phyloP scores from a whole-genome alignment of 768 basidiomycete genomes.

The Trametes meyenii region DNA sequence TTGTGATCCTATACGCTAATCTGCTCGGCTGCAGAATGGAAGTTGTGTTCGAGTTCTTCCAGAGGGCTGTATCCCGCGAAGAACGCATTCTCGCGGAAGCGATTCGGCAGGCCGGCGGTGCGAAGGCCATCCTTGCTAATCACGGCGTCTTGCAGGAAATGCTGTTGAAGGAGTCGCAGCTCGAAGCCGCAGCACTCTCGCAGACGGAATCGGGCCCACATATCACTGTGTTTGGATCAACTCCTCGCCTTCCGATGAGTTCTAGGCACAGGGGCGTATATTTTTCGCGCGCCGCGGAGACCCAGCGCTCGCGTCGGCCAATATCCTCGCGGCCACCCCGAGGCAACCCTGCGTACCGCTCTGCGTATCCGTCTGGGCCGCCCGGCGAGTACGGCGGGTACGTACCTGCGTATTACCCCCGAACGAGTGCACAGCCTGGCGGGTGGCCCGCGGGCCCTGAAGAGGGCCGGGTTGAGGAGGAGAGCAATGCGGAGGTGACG shows the following conservation, averaged over 20 bases:
- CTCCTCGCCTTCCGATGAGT: no score
- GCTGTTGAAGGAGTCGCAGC: constrained; percentile 1
- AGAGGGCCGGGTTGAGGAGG: not conserved
- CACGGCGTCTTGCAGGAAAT: not conserved
- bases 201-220: not conserved
- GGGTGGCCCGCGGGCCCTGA: not conserved
- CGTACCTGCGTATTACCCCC: no score
- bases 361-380: not conserved
- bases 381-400: not conserved
- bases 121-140: constrained; percentile 15
- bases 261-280: not conserved
- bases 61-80: constrained; percentile 42
- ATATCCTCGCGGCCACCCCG: not conserved
- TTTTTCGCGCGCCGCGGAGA: constrained; percentile 2
- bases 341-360: not conserved
- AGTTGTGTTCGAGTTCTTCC: constrained; percentile 40
- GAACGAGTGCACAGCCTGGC: not conserved
- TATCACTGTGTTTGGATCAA: not conserved
- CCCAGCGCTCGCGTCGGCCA: not conserved
- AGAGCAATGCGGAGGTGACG: not conserved
- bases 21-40: constrained; percentile 27
- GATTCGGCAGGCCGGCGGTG: constrained; percentile 1
- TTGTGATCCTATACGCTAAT: not conserved
- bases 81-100: constrained; percentile 40
- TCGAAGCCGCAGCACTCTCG: not conserved